Conservation (phyloP, 2,329 filamentous ascomycete species). For the Chrysoporthe austroafricana region DNA sequence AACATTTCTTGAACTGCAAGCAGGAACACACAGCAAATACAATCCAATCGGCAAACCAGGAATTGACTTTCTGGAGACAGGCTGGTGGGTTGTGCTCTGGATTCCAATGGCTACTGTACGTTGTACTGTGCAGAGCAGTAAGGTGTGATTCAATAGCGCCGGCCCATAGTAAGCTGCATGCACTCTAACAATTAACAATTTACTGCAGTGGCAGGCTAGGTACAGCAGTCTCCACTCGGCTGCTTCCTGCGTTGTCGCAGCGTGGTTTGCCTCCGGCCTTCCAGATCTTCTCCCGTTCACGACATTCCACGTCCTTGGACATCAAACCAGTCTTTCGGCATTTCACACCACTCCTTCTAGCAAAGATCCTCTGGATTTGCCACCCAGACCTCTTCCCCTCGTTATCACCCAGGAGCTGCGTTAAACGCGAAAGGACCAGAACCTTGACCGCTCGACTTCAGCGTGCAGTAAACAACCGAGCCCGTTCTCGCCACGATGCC, state of each 20-base stretch:
- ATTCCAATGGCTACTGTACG: not conserved
- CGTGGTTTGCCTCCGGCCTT: not conserved
- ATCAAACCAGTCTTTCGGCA: not conserved
- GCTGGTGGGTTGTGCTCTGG: not conserved
- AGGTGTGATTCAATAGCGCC: not conserved
- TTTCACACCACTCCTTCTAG: not conserved
- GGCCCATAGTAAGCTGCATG: not conserved
- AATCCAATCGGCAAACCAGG: not conserved
- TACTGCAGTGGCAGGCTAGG: not conserved
- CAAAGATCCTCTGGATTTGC: not conserved
- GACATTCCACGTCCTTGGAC: not conserved
- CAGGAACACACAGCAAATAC: not conserved
- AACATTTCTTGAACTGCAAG: not conserved
- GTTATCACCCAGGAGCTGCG: too few relatives aligned
- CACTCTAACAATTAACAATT: not conserved
- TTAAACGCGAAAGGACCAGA: not conserved
- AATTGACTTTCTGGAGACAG: not conserved
- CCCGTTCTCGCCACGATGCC: conserved; percentile 19
- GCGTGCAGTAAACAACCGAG: not conserved
- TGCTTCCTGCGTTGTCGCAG: not conserved
- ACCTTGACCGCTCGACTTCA: not conserved
- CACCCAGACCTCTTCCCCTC: not conserved
- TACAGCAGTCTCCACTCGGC: not conserved
- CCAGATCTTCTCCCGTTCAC: not conserved
- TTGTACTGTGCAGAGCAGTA: too few relatives aligned